Evolutionary conservation across 2,329 filamentous ascomycete genomes (phyloP).

Genomic region (Penicillium sp.): DNA sequence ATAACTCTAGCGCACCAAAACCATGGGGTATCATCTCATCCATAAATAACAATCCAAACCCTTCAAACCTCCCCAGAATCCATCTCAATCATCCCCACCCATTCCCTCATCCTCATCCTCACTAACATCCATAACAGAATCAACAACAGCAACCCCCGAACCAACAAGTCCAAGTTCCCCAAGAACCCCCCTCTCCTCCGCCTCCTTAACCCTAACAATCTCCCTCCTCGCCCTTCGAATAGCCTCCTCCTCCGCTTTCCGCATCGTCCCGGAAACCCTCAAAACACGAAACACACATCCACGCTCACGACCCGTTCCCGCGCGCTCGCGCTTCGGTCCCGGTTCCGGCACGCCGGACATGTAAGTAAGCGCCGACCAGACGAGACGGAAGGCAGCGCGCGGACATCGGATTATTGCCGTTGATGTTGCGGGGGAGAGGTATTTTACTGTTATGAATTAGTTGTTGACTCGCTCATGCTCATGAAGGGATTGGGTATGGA

Average conservation of each 20-base stretch:
- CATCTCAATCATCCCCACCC: slow-evolving; percentile 40
- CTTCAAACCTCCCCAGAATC: neutral
- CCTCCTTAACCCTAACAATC: slow-evolving; percentile 63
- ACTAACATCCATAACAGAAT: slow-evolving; percentile 47
- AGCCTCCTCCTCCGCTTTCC: slow-evolving; percentile 85
- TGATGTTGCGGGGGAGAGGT: slow-evolving; percentile 84
- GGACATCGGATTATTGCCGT: slow-evolving; percentile 87
- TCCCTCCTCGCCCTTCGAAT: slow-evolving; percentile 70
- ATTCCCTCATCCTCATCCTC: slow-evolving; percentile 49
- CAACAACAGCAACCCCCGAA: slow-evolving; percentile 37
- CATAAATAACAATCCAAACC: neutral
- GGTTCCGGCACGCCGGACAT: slow-evolving; percentile 63
- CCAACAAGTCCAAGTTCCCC: slow-evolving; percentile 35
- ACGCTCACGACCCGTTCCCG: slow-evolving; percentile 23
- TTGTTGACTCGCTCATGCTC: too few relatives aligned
- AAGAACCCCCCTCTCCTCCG: slow-evolving; percentile 44
- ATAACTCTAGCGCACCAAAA: neutral
- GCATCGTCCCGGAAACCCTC: slow-evolving; percentile 86
- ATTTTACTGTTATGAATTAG: slow-evolving; percentile 65
- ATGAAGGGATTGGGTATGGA: too few relatives aligned
- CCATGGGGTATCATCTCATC: slow-evolving; percentile 5
- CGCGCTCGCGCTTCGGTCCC: slow-evolving; percentile 20
- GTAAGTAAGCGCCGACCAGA: slow-evolving; percentile 85
- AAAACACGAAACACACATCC: slow-evolving; percentile 80
- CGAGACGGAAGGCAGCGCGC: slow-evolving; percentile 75